Evolutionary conservation across 345 rosid species (phyloP).

Genomic region (Camelina neglecta): DNA sequence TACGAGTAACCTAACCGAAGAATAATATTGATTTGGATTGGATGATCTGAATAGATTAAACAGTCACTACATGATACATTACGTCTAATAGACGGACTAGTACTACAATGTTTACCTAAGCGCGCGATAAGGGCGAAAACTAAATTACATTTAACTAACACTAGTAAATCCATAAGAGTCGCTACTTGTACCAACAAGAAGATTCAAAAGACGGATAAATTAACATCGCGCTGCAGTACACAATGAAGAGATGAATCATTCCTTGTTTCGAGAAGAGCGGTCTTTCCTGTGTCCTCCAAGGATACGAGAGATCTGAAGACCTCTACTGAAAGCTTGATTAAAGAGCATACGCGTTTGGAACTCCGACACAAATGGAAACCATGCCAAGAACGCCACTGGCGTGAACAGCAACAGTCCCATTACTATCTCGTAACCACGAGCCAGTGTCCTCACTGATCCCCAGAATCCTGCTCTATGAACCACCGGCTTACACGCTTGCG

Average conservation of each 20-base stretch:
- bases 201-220: slow-evolving; percentile 1
- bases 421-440: slow-evolving; percentile 92
- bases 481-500: slow-evolving; percentile 90
- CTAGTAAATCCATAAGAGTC: slow-evolving; percentile 11
- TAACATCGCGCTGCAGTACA: slow-evolving; percentile 4
- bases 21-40: no score
- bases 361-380: slow-evolving; percentile 99
- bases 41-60: not conserved
- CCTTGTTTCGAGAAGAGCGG: slow-evolving; percentile 77
- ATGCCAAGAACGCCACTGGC: slow-evolving; percentile 96
- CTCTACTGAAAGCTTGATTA: slow-evolving; percentile 99
- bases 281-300: slow-evolving; percentile 94
- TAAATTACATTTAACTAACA: not conserved
- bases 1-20: no score
- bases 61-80: not conserved
- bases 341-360: slow-evolving; percentile 99
- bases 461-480: slow-evolving; percentile 79
- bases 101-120: slow-evolving; percentile 3
- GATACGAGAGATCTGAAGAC: slow-evolving; percentile 97
- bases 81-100: not conserved
- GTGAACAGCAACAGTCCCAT: slow-evolving; percentile 97
- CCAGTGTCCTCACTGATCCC: slow-evolving; percentile 89
- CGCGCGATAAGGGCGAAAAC: not conserved
- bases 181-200: slow-evolving; percentile 28
- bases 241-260: slow-evolving; percentile 44